Conservation (phyloP, 225 moss, liverwort and hornwort species). For the Neckera pumila region DNA sequence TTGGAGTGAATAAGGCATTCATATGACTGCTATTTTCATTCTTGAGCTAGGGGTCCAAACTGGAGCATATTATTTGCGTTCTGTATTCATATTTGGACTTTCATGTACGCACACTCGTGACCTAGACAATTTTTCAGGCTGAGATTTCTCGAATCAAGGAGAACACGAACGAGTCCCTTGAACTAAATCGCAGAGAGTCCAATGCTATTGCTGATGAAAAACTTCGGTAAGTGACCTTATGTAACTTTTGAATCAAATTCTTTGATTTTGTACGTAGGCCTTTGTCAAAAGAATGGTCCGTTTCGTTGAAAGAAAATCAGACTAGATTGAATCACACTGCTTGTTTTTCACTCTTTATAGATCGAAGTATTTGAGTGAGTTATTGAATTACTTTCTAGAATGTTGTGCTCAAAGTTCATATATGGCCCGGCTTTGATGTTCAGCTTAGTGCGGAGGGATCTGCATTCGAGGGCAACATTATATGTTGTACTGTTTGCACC, state of each 20-base stretch:
- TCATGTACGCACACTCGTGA: not conserved
- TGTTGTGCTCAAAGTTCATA: not conserved
- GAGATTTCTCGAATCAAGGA: constrained; percentile 52
- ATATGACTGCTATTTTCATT: not conserved
- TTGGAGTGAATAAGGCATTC: not conserved
- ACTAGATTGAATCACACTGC: not conserved
- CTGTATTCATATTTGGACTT: not conserved
- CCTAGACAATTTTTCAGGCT: constrained; percentile 20
- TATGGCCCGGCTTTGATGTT: not conserved
- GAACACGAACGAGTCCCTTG: constrained; percentile 40
- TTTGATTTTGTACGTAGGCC: not conserved
- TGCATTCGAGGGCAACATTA: not conserved
- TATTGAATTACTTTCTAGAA: not conserved
- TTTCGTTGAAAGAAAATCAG: not conserved
- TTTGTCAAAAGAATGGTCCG: not conserved
- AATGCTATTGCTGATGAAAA: constrained; percentile 64
- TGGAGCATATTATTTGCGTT: not conserved
- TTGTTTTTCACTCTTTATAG: not conserved
- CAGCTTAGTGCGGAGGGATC: not conserved
- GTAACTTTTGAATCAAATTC: not conserved
- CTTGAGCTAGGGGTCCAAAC: not conserved
- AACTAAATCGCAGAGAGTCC: constrained; percentile 48
- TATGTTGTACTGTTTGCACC: not conserved
- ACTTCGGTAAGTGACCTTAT: constrained; percentile 41
- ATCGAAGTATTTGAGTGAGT: not conserved